phyloP scores from a whole-genome alignment of 2,329 filamentous ascomycete genomes.

The Scopulariopsis brevicaulis region DNA sequence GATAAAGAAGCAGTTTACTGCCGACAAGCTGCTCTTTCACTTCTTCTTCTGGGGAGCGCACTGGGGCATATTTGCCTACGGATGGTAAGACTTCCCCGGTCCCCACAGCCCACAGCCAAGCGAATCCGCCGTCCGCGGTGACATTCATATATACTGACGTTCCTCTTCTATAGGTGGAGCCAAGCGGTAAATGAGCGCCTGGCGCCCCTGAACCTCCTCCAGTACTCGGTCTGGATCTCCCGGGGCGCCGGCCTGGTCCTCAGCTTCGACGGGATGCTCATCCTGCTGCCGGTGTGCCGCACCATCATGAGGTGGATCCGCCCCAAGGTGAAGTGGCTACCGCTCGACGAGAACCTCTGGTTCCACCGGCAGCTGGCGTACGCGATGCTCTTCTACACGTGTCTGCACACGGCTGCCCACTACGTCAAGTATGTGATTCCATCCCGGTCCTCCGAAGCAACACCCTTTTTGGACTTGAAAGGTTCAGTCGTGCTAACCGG shows the following conservation, averaged over 20 bases:
- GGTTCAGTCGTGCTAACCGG: constrained; percentile 10
- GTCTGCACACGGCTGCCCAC: constrained; percentile 66
- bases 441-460: background rate
- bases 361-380: constrained; percentile 95
- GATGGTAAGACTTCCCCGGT: constrained; percentile 54
- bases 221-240: constrained; percentile 91
- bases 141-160: background rate
- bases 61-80: constrained; percentile 65
- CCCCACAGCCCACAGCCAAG: background rate
- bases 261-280: constrained; percentile 73
- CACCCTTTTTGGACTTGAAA: background rate
- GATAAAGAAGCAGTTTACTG: constrained; percentile 53
- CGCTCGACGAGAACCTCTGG: constrained; percentile 94
- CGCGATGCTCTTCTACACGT: constrained; percentile 70
- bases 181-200: constrained; percentile 60
- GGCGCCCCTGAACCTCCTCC: constrained; percentile 66
- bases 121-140: background rate
- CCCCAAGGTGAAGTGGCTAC: constrained; percentile 78
- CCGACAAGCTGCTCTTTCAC: constrained; percentile 67
- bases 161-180: constrained; percentile 51
- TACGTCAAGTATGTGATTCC: constrained; percentile 71
- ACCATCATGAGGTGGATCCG: constrained; percentile 76
- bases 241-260: constrained; percentile 83
- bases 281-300: constrained; percentile 88
- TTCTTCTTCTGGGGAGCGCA: constrained; percentile 72